Evolutionary conservation across 352 stramenopile genomes (phyloP).

Genomic region (Globisporangium cystogenes): DNA sequence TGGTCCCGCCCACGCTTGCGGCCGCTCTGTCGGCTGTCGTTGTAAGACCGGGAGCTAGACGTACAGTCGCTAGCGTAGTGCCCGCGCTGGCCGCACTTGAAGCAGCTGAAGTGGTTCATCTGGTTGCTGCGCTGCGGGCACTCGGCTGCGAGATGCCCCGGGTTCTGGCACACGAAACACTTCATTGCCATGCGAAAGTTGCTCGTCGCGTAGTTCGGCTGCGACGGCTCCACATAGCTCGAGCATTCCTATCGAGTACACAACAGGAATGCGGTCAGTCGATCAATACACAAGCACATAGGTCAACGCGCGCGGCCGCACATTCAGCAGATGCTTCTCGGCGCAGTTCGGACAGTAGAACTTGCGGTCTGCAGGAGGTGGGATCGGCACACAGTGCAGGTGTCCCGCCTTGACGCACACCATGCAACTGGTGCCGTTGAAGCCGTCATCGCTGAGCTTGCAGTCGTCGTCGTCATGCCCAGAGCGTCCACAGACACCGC

Average conservation of each 20-base stretch:
- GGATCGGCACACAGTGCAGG: slow-evolving; percentile 62
- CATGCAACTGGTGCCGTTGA: slow-evolving; percentile 56
- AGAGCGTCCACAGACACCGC: slow-evolving; percentile 43
- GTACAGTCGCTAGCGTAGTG: slow-evolving; percentile 49
- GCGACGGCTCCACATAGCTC: slow-evolving; percentile 37
- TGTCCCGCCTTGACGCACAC: slow-evolving; percentile 60
- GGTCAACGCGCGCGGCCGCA: slow-evolving; percentile 4
- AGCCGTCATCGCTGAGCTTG: slow-evolving; percentile 20
- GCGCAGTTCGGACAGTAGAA: slow-evolving; percentile 70
- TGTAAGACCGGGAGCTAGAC: slow-evolving; percentile 11
- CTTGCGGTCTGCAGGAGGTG: slow-evolving; percentile 53
- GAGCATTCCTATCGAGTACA: slow-evolving; percentile 19
- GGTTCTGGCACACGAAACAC: slow-evolving; percentile 68
- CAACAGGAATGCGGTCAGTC: background rate
- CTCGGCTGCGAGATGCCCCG: slow-evolving; percentile 66
- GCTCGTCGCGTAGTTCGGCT: slow-evolving; percentile 41
- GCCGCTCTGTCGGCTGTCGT: slow-evolving; percentile 21
- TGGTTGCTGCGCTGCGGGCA: slow-evolving; percentile 51
- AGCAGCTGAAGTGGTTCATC: slow-evolving; percentile 36
- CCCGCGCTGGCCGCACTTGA: slow-evolving; percentile 38
- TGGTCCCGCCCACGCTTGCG: slow-evolving; percentile 48
- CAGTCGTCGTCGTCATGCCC: slow-evolving; percentile 45
- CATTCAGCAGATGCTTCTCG: slow-evolving; percentile 42
- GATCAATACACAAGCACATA: background rate
- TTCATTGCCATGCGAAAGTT: slow-evolving; percentile 41